A percentile compares a stretch with the other conserved stretches of the same genome.
Evolutionary conservation across 371 early-diverging fungal species (phyloP).

Genomic region (Actinomortierella wolfii): DNA sequence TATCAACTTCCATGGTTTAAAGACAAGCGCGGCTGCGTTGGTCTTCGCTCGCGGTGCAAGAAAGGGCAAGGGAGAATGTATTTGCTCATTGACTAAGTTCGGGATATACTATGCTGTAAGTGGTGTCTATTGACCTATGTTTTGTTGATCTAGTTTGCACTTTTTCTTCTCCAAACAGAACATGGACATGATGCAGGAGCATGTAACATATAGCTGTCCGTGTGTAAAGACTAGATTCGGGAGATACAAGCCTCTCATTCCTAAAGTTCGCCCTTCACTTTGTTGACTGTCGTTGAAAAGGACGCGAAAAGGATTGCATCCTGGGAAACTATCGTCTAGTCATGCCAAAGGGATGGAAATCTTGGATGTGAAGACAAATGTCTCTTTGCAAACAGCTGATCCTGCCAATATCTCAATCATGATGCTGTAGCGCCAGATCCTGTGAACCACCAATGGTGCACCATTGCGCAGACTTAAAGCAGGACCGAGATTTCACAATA

Average conservation of each 20-base stretch:
- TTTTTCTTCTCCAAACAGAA: too few relatives aligned
- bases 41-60: too few relatives aligned
- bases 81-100: too few relatives aligned
- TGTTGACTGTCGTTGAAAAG: slow-evolving; percentile 41
- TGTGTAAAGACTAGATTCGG: slow-evolving; percentile 18
- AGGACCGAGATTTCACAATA: slow-evolving; percentile 34
- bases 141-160: too few relatives aligned
- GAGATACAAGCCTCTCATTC: slow-evolving; percentile 10
- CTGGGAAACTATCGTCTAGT: slow-evolving; percentile 25
- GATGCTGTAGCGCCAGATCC: not conserved
- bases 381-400: not conserved
- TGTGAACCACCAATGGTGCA: slow-evolving; percentile 21
- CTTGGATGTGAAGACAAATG: not conserved
- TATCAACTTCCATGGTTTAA: too few relatives aligned
- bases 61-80: too few relatives aligned
- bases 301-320: too few relatives aligned
- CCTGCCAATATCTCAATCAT: slow-evolving; percentile 10
- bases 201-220: slow-evolving; percentile 30
- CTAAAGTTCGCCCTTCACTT: slow-evolving; percentile 37
- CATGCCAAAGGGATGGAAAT: slow-evolving; percentile 5
- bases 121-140: too few relatives aligned
- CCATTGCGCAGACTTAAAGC: slow-evolving; percentile 38
- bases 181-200: not conserved
- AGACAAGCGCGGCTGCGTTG: too few relatives aligned
- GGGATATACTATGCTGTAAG: too few relatives aligned